These are phyloP conservation scores for Gossypium lobatum DNA, from an alignment of 441 rosid species.

Conservation along the genomic window DNA sequence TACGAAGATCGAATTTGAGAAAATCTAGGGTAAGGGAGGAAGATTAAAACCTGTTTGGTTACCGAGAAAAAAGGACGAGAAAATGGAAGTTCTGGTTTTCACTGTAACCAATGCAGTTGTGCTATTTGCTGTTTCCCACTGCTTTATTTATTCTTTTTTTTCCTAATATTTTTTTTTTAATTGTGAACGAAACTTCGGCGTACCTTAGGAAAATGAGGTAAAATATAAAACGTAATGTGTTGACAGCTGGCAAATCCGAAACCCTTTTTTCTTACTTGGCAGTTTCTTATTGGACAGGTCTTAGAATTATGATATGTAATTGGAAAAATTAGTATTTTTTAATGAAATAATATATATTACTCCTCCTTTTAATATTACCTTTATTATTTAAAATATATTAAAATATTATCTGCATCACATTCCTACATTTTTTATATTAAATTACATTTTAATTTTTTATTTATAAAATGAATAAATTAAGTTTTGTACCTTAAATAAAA, in stretches of 20 bases:
- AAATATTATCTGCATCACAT: too few species aligned
- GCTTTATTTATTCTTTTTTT: background rate
- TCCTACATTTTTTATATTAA: too few species aligned
- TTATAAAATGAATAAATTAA: too few species aligned
- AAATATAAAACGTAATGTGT: background rate
- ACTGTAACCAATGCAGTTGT: background rate
- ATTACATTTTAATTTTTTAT: too few species aligned
- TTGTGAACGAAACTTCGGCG: conserved; percentile 12
- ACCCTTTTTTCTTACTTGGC: background rate
- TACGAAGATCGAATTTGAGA: background rate
- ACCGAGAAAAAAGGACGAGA: conserved; percentile 7
- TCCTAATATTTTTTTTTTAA: background rate
- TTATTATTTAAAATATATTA: too few species aligned
- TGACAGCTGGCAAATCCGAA: background rate
- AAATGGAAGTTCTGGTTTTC: background rate
- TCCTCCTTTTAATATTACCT: too few species aligned
- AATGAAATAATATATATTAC: too few species aligned
- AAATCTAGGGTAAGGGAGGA: background rate
- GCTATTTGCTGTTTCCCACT: background rate
- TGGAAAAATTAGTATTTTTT: too few species aligned
- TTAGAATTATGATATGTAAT: background rate
- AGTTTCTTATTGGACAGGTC: background rate
- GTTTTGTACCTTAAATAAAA: too few species aligned
- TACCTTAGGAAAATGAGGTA: background rate
- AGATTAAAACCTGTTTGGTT: conserved; percentile 7